Base-by-base conservation (phyloP, 768 basidiomycete species). In the Pilatotrama ljubarskyi region DNA sequence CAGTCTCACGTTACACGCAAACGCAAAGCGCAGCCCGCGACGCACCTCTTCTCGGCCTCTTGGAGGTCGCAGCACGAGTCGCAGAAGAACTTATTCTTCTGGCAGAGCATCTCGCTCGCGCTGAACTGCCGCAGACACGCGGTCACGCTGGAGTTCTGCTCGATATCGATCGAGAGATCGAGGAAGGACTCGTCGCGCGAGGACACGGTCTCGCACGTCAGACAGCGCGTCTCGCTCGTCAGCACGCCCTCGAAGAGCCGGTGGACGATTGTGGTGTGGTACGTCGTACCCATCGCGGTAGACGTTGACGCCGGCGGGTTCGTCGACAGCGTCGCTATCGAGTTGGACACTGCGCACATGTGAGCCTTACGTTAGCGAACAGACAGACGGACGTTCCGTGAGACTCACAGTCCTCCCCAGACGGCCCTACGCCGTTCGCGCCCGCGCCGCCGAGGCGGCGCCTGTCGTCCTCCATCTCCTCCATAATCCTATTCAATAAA, bases 131-230 rank as follows among this genome's bases (percentile, higher is more conserved):
- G 84, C 36, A 99, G 83, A 72, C 97, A 99, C 7, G 95, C 90
- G 1, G 95, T 96, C 53, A 99, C 88, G 63, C 93, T 96, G 3
- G 95, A 92, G 74, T 98, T 97, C 73, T 97, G 93, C 72, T 98
- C 96, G 66, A 99, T 98, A 73, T 99, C 97, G 74, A 99, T 93
- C 5, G 95, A 98, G n/a, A 99, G 81, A 76, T 99, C 97, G 55
- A 99, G 83, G 76, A 99, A 99, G 10, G 89, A 85, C 74, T 99
- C 97, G 69, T 98, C 96, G 18, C 97, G 87, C 10, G 94, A 91
- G 4, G 74, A 68, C 68, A 96, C 95, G 44, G 91, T 98, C 77
- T 99, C 97, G 82, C 97, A 99, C 11, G 95, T 95, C 64, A 99
- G 77, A 75, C 97, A 99, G 26, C 95, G 85, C 25, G 97, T 99